These are phyloP conservation scores for Oleoguttula mirabilis DNA, from an alignment of 495 filamentous ascomycete species.

Conservation along the genomic window DNA sequence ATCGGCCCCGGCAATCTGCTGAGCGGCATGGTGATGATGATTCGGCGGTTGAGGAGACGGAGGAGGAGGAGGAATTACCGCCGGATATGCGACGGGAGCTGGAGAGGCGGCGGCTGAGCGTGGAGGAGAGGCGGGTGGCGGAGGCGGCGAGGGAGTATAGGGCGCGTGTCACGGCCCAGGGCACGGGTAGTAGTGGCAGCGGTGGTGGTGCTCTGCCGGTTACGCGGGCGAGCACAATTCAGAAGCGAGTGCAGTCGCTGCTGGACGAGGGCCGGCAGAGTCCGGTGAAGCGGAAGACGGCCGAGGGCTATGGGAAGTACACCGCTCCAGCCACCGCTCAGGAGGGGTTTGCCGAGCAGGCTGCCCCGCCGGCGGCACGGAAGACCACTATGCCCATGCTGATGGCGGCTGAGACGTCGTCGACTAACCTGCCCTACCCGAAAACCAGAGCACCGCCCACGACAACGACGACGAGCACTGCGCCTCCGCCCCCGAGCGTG, in stretches of 20 bases:
- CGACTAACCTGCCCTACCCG: constrained; percentile 3
- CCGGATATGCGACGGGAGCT: constrained; percentile 87
- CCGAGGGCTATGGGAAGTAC: constrained; percentile 78
- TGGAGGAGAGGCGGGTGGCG: constrained; percentile 88
- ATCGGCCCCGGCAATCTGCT: background rate
- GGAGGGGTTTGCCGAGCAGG: background rate
- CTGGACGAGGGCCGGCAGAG: constrained; percentile 65
- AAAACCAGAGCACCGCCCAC: constrained; percentile 5
- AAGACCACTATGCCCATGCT: background rate
- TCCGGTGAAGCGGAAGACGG: constrained; percentile 47
- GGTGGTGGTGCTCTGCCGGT: constrained; percentile 3
- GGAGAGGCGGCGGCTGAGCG: constrained; percentile 67
- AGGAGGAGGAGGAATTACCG: constrained; percentile 58
- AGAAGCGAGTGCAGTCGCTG: constrained; percentile 76
- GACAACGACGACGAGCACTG: background rate
- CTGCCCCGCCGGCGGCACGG: constrained; percentile 5
- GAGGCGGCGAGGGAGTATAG: constrained; percentile 86
- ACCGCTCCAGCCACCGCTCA: constrained; percentile 38
- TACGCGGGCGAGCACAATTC: constrained; percentile 53
- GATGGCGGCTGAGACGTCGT: background rate
- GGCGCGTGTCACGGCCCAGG: constrained; percentile 55
- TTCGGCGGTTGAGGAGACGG: constrained; percentile 40
- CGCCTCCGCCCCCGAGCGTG: background rate
- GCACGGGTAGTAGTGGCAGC: constrained; percentile 18
- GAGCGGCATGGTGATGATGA: constrained; percentile 35